Conservation (phyloP, 495 filamentous ascomycete species). For the Oleoguttula mirabilis region DNA sequence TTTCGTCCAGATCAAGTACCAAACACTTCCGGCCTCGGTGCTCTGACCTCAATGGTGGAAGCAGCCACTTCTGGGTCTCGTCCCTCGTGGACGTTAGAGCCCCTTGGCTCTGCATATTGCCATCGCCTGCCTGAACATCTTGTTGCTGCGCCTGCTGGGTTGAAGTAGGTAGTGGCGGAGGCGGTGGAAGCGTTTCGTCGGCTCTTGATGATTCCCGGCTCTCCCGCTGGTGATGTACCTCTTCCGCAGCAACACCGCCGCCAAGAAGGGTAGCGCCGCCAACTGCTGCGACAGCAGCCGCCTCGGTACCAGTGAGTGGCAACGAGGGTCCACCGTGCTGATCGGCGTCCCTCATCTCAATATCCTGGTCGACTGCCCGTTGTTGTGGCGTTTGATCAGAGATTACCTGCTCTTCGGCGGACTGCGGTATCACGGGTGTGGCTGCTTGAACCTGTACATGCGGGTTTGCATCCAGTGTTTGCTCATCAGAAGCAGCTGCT, state of each 20-base stretch:
- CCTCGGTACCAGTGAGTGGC: constrained; percentile 28
- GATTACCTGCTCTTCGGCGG: constrained; percentile 30
- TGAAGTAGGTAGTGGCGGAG: constrained; percentile 22
- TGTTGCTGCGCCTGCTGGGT: constrained; percentile 21
- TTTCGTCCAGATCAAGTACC: constrained; percentile 93
- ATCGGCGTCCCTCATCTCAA: constrained; percentile 48
- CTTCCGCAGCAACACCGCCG: constrained; percentile 8
- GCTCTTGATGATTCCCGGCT: constrained; percentile 6
- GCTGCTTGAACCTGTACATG: constrained; percentile 26
- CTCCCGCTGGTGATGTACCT: not conserved
- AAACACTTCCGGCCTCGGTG: constrained; percentile 83
- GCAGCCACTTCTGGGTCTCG: constrained; percentile 54
- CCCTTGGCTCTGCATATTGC: constrained; percentile 12
- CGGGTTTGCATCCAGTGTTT: constrained; percentile 9
- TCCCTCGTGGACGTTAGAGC: constrained; percentile 19
- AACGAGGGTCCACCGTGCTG: constrained; percentile 24
- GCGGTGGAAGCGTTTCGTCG: constrained; percentile 25
- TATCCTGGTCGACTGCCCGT: constrained; percentile 43
- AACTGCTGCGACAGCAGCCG: constrained; percentile 16
- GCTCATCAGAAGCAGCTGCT: not conserved
- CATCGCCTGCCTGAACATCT: constrained; percentile 4
- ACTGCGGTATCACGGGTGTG: constrained; percentile 26
- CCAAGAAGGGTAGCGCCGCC: constrained; percentile 10
- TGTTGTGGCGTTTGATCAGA: constrained; percentile 36
- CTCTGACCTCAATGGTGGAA: constrained; percentile 65